A percentile compares a stretch with the other conserved stretches of the same genome.
phyloP scores from a whole-genome alignment of 1,284 basidiomycete genomes.

The Cutaneotrichosporon sp. region DNA sequence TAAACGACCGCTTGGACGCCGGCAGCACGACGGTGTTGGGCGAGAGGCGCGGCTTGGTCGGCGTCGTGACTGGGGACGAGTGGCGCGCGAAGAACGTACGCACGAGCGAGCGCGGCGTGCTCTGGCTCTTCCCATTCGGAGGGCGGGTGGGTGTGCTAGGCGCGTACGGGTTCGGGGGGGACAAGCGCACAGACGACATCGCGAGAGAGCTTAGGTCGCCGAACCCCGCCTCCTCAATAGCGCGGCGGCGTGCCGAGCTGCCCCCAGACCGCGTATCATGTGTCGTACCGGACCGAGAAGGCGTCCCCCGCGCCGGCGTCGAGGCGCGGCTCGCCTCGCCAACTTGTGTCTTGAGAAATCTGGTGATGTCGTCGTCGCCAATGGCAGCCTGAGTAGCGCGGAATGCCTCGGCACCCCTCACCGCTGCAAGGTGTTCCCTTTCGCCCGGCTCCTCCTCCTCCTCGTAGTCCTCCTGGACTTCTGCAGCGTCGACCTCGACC shows the following conservation, averaged over 20 bases:
- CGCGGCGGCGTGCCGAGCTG: constrained; percentile 21
- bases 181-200: constrained; percentile 31
- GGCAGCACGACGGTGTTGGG: constrained; percentile 39
- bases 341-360: constrained; percentile 35
- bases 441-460: constrained; percentile 40
- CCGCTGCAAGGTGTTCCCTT: constrained; percentile 33
- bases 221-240: constrained; percentile 43
- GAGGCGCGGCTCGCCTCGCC: constrained; percentile 16
- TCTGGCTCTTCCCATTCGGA: constrained; percentile 12
- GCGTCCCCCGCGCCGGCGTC: not conserved
- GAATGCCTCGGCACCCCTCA: constrained; percentile 33
- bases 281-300: not conserved
- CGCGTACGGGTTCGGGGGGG: constrained; percentile 36
- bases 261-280: not conserved
- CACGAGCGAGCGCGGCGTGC: constrained; percentile 42
- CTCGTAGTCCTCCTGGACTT: constrained; percentile 38
- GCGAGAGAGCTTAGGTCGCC: constrained; percentile 44
- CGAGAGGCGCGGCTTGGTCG: constrained; percentile 15
- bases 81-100: constrained; percentile 41
- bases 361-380: constrained; percentile 27
- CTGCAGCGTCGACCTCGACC: constrained; percentile 45
- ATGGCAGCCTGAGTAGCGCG: constrained; percentile 41
- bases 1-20: constrained; percentile 27
- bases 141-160: constrained; percentile 36
- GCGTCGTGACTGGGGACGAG: constrained; percentile 23